phyloP scores from a whole-genome alignment of 2,329 filamentous ascomycete species.

The Exophiala sp. region DNA sequence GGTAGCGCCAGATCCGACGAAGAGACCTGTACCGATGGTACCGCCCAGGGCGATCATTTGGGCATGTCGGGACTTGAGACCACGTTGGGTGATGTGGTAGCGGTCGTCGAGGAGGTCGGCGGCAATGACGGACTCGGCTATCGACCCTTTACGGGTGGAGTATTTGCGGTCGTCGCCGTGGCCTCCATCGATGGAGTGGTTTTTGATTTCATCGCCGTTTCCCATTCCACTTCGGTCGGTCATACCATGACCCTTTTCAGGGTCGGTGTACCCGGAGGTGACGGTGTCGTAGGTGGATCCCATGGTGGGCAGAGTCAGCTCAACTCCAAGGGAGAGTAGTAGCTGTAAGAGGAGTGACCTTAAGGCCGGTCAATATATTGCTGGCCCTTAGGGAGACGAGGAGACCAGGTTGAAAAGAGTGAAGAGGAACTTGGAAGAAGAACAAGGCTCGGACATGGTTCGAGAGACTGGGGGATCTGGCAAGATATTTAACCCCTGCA shows the following conservation, averaged over 20 bases:
- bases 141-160: constrained; percentile 19
- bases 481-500: neutral
- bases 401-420: neutral
- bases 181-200: constrained; percentile 3
- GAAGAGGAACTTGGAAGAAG: neutral
- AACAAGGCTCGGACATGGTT: neutral
- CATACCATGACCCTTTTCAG: neutral
- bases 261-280: too few species aligned
- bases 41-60: constrained; percentile 35
- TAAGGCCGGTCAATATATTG: neutral
- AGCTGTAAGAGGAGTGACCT: too few species aligned
- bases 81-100: constrained; percentile 40
- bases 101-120: constrained; percentile 40
- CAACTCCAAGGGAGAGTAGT: too few species aligned
- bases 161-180: constrained; percentile 12
- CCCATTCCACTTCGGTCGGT: neutral
- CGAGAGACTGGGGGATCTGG: neutral
- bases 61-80: constrained; percentile 42
- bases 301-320: constrained; percentile 2
- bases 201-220: neutral
- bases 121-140: constrained; percentile 35
- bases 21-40: constrained; percentile 28
- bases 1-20: constrained; percentile 25
- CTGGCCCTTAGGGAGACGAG: neutral
- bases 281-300: neutral